Evolutionary conservation across 1,284 basidiomycete species (phyloP).

Genomic region (Inonotus hispidus): DNA sequence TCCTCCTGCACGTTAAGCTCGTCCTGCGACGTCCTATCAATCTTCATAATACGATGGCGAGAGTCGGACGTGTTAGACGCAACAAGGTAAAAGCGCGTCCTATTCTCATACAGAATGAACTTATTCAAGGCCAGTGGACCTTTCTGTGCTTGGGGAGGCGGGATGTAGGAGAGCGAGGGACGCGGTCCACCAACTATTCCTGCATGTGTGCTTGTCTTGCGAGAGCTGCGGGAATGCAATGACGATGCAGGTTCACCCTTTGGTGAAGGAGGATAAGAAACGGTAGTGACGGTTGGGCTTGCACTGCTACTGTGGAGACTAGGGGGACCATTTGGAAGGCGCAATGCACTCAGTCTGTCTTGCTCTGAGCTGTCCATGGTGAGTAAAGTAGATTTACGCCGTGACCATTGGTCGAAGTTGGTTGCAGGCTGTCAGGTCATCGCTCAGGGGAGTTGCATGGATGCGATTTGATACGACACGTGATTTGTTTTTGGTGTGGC

Average conservation of each 20-base stretch:
- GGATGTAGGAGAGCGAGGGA: slow-evolving; percentile 19
- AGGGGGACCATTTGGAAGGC: not conserved
- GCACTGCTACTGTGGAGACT: not conserved
- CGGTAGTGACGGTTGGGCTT: slow-evolving; percentile 7
- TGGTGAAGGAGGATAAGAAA: slow-evolving; percentile 8
- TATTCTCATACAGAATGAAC: slow-evolving; percentile 89
- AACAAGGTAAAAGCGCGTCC: slow-evolving; percentile 82
- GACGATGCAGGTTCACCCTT: slow-evolving; percentile 20
- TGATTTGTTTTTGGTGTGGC: too few species aligned
- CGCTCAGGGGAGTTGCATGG: too few species aligned
- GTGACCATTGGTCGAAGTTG: too few species aligned
- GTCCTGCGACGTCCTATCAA: slow-evolving; percentile 78
- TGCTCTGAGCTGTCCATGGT: slow-evolving; percentile 1
- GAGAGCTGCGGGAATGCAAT: slow-evolving; percentile 14
- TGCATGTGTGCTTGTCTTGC: slow-evolving; percentile 16
- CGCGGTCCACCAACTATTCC: slow-evolving; percentile 4
- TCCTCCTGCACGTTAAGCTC: slow-evolving; percentile 80
- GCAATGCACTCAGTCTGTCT: not conserved
- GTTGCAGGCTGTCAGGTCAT: too few species aligned
- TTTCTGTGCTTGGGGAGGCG: slow-evolving; percentile 19
- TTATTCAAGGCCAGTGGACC: slow-evolving; percentile 62
- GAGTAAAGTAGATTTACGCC: too few species aligned
- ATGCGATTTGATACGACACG: too few species aligned
- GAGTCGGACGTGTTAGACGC: slow-evolving; percentile 82
- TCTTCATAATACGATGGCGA: slow-evolving; percentile 85